Percentiles rank a stretch among this genome's conserved stretches.
These are phyloP conservation scores for Paramecium octaurelia DNA, from an alignment of 73 alveolate genomes.

Conservation along the genomic window DNA sequence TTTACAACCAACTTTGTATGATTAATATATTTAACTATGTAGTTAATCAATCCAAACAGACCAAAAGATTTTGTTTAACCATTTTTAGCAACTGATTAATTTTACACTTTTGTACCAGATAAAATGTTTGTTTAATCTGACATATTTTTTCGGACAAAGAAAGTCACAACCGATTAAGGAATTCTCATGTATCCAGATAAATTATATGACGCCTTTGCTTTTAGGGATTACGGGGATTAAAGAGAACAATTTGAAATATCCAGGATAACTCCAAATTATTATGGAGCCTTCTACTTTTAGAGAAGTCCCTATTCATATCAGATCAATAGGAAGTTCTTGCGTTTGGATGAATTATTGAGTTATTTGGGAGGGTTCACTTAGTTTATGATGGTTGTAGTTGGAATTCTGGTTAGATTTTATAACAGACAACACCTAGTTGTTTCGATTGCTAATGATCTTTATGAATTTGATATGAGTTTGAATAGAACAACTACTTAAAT, in stretches of 20 bases:
- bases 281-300: slow-evolving; percentile 37
- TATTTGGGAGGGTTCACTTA: slow-evolving; percentile 49
- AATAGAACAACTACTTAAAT: not conserved
- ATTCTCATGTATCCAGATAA: slow-evolving; percentile 4
- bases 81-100: not conserved
- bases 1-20: slow-evolving; percentile 13
- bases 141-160: slow-evolving; percentile 32
- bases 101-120: slow-evolving; percentile 23
- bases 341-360: slow-evolving; percentile 31
- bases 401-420: not conserved
- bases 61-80: not conserved
- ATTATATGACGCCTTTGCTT: not conserved
- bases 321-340: not conserved
- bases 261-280: not conserved
- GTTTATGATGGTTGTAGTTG: slow-evolving; percentile 29
- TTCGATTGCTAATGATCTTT: not conserved
- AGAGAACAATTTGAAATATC: slow-evolving; percentile 27
- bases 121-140: slow-evolving; percentile 53
- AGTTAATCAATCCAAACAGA: not conserved
- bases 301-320: slow-evolving; percentile 45
- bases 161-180: slow-evolving; percentile 13
- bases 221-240: slow-evolving; percentile 13
- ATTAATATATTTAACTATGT: not conserved
- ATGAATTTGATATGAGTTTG: not conserved
- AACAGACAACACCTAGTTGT: not conserved